phyloP scores from a whole-genome alignment of 73 alveolate genomes.

The Effrenium voratum region DNA sequence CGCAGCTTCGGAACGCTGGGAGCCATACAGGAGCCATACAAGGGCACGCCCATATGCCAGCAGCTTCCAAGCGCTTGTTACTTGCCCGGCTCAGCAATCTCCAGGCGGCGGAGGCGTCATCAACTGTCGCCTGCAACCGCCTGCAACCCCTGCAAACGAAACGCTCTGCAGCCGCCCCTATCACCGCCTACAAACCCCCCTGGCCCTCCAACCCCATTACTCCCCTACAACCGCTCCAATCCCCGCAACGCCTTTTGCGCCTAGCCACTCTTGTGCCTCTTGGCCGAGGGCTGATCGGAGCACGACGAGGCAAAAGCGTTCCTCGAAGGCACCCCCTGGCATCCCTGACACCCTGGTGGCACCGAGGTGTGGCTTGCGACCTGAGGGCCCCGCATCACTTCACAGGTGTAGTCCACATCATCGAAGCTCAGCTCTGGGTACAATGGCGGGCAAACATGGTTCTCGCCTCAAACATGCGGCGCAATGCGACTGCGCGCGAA shows the following conservation, averaged over 20 bases:
- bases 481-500: background rate
- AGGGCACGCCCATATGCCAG: background rate
- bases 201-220: no score
- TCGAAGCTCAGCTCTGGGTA: conserved; percentile 22
- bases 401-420: conserved; percentile 4
- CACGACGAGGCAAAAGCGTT: background rate
- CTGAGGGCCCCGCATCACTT: background rate
- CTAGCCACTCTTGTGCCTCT: background rate
- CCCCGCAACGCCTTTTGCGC: no score
- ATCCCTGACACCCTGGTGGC: no score
- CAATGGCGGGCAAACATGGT: conserved; percentile 21
- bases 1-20: no score
- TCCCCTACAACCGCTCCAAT: no score
- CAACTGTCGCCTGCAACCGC: no score
- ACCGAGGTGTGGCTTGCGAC: no score
- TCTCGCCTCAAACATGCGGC: background rate
- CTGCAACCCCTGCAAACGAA: no score
- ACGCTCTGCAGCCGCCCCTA: no score
- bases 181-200: no score
- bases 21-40: background rate
- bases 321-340: background rate
- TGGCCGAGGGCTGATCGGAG: background rate
- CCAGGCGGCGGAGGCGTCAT: no score
- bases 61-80: background rate
- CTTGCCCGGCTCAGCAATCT: background rate